Conservation (phyloP, 164 flowering plant species). For the Chimonanthus salicifolius region DNA sequence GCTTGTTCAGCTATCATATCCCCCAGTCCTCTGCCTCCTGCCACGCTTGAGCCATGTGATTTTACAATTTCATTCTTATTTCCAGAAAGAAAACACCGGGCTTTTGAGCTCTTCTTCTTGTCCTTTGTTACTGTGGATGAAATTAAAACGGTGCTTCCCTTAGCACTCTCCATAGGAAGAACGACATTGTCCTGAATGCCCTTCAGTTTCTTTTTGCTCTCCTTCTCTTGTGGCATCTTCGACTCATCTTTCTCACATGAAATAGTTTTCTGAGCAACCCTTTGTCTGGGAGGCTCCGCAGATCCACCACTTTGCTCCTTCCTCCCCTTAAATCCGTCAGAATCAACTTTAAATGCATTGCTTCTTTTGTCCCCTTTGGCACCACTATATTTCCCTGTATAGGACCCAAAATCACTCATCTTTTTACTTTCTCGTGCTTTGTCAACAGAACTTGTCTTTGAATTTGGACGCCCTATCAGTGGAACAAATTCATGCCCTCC, state of each 20-base stretch:
- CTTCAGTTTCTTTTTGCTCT: conserved; percentile 37
- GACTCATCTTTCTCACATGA: conserved; percentile 13
- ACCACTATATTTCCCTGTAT: conserved; percentile 14
- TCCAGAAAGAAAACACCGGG: conserved; percentile 15
- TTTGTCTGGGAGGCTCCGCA: conserved; percentile 17
- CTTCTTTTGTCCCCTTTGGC: conserved; percentile 15
- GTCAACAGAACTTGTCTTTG: conserved; percentile 19
- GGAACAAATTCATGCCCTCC: conserved; percentile 1
- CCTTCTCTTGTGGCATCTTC: conserved; percentile 14
- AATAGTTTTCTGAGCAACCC: conserved; percentile 15
- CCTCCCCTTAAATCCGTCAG: conserved; percentile 20
- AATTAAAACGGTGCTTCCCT: conserved; percentile 24
- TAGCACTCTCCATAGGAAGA: conserved; percentile 15
- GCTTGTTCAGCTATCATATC: conserved; percentile 14
- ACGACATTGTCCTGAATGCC: conserved; percentile 18
- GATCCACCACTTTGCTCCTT: conserved; percentile 17
- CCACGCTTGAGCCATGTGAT: conserved; percentile 9
- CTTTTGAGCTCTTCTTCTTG: conserved; percentile 16
- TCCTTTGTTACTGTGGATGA: conserved; percentile 20
- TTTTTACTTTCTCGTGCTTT: conserved; percentile 15
- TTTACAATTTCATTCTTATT: conserved; percentile 14
- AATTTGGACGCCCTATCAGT: conserved; percentile 21
- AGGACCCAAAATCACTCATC: conserved; percentile 9
- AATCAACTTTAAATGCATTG: conserved; percentile 13
- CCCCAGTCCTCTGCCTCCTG: conserved; percentile 6